Percentiles rank a stretch among this genome's conserved stretches.
phyloP scores from a whole-genome alignment of 2,329 filamentous ascomycete species.

The Dothistroma pini region DNA sequence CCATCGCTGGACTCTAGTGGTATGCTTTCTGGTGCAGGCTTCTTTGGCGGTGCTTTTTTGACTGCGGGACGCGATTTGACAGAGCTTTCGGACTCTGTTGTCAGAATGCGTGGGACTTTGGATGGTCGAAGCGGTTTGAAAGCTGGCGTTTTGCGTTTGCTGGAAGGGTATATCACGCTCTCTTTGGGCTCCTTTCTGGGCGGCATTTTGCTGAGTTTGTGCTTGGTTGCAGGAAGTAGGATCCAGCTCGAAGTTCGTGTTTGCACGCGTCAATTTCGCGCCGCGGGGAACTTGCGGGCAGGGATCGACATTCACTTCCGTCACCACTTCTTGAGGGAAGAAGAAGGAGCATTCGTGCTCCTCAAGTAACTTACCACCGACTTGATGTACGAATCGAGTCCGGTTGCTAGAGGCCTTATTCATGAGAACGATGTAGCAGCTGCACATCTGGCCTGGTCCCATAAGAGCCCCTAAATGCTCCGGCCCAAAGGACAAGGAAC shows the following conservation, averaged over 20 bases:
- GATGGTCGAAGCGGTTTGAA: conserved; percentile 34
- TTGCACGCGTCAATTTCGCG: neutral
- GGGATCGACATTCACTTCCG: neutral
- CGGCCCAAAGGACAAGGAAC: neutral
- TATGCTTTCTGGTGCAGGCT: neutral
- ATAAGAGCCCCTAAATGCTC: too few relatives aligned
- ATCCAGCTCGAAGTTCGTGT: neutral
- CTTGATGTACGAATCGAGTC: neutral
- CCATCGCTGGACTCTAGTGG: conserved; percentile 17
- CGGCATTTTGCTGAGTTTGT: conserved; percentile 22
- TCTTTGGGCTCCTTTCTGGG: conserved; percentile 34
- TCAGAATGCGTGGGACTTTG: conserved; percentile 33
- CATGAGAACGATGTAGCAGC: neutral
- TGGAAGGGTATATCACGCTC: conserved; percentile 32
- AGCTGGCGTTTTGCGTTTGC: conserved; percentile 32
- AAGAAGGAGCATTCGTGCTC: neutral
- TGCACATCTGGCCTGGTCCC: neutral
- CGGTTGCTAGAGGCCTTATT: too few relatives aligned
- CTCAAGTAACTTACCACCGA: neutral
- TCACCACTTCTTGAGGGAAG: neutral
- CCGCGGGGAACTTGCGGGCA: neutral
- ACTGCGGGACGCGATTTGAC: conserved; percentile 10
- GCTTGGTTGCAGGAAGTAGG: neutral
- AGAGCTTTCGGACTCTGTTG: conserved; percentile 44
- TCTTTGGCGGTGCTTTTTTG: conserved; percentile 12